Conservation (phyloP, 139 green algal genomes). For the Tetradesmus obliquus region DNA sequence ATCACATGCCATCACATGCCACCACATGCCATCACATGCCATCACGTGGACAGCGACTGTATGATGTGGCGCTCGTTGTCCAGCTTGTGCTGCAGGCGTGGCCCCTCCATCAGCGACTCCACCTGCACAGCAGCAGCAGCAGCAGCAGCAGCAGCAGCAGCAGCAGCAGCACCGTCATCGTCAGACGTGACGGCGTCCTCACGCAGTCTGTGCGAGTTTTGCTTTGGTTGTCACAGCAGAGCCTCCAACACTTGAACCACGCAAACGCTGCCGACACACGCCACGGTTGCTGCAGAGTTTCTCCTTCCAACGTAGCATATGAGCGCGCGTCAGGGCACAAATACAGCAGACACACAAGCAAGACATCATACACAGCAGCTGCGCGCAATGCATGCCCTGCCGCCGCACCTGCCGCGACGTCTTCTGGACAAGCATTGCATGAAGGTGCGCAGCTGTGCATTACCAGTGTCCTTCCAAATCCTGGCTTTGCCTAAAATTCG, state of each 20-base stretch:
- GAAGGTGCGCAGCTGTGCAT: too few relatives aligned
- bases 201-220: neutral
- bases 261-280: neutral
- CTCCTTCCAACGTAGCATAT: too few relatives aligned
- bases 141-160: neutral
- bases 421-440: too few relatives aligned
- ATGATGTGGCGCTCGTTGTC: slow-evolving; percentile 54
- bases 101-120: slow-evolving; percentile 57
- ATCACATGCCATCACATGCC: too few relatives aligned
- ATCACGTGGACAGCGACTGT: slow-evolving; percentile 40
- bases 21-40: too few relatives aligned
- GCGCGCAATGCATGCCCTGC: too few relatives aligned
- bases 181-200: neutral
- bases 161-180: neutral
- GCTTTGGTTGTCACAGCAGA: neutral
- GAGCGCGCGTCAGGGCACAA: too few relatives aligned
- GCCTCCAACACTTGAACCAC: neutral
- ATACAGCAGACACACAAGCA: too few relatives aligned
- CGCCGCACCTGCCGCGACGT: too few relatives aligned
- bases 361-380: too few relatives aligned
- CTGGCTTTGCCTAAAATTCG: too few relatives aligned
- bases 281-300: neutral
- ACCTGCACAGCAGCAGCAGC: slow-evolving; percentile 43
- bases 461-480: too few relatives aligned
- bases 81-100: slow-evolving; percentile 52